Base-by-base conservation (phyloP, 306 rosid species). In the Pyrus betulifolia region DNA sequence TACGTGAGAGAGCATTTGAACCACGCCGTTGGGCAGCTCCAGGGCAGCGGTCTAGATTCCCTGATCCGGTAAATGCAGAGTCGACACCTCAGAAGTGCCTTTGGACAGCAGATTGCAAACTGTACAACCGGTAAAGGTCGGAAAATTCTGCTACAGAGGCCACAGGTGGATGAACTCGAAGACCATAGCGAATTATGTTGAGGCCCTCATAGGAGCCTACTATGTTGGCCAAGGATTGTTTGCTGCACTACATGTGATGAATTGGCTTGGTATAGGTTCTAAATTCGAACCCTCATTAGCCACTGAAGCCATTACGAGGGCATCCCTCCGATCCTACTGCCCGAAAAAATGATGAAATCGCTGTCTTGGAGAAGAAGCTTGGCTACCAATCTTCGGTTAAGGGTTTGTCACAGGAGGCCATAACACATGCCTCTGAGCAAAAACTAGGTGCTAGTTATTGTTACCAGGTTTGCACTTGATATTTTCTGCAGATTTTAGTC, bases 11-110 rank as follows among this genome's bases (percentile, higher is more conserved):
- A 49, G 90, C 97, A 70, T 92, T 95, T 82, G 99, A 95, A 80
- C 96, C 97, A 15, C 96, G 97, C 31, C 97, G 97, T 35, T 95
- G 99, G 99, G 83, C 81, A 79, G 99, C 99, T 74, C 97, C 97
- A 4, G 99, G 99, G 76, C 97, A 95, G 75, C 71, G 13, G 80
- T 76, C 86, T 63, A 59, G 88, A 76, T 82, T 85, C 22, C 67
- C 86, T 19, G 87, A 84, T 80, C 74, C 63, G 57, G 97, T 87
- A 75, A 87, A 78, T 92, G 97, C 38, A 89, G 87, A 84, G 84
- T 95, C 83, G 97, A 92, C 72, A 83, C 89, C 59, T 73, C 19
- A 40, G 97, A 92, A 84, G 99, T 95, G n/a, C 97, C 99, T 75
- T 80, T 89, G 71, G 93, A 88, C 52, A 76, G 8, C 17, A 86